phyloP scores from a whole-genome alignment of 441 rosid species.

The Croton setiger region DNA sequence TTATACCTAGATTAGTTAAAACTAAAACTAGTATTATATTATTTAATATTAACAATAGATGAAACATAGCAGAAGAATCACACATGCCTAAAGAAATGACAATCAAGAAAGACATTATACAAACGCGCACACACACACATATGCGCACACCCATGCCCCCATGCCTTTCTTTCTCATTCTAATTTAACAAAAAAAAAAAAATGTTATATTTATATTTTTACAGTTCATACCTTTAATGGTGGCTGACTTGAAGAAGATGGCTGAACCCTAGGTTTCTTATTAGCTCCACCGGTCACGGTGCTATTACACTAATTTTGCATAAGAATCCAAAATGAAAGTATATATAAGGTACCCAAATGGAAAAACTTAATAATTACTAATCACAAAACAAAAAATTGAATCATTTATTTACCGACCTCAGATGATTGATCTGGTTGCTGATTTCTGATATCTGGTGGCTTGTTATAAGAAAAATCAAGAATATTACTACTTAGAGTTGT shows the following conservation, averaged over 20 bases:
- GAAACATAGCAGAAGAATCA: constrained; percentile 32
- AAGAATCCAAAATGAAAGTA: not conserved
- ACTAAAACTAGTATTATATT: not conserved
- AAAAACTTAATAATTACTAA: not conserved
- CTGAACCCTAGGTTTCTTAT: constrained; percentile 88
- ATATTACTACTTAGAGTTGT: constrained; percentile 58
- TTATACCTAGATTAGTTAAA: constrained; percentile 10
- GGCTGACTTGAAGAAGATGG: constrained; percentile 62
- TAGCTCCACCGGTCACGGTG: constrained; percentile 57
- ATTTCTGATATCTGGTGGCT: constrained; percentile 40
- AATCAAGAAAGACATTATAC: constrained; percentile 35
- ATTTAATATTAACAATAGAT: not conserved
- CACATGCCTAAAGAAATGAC: constrained; percentile 33
- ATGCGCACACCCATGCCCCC: not conserved
- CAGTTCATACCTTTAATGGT: constrained; percentile 67
- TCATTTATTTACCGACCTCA: constrained; percentile 39
- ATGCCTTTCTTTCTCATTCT: not conserved
- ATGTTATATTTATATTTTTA: not conserved
- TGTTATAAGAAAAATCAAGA: constrained; percentile 67
- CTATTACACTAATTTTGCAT: constrained; percentile 55
- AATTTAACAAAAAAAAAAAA: not conserved
- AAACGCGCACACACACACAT: constrained; percentile 4
- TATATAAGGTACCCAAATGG: not conserved
- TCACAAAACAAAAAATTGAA: no score
- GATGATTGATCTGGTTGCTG: constrained; percentile 66